Conservation (phyloP, 2,329 filamentous ascomycete genomes). For the Purpureocillium takamizusanense region DNA sequence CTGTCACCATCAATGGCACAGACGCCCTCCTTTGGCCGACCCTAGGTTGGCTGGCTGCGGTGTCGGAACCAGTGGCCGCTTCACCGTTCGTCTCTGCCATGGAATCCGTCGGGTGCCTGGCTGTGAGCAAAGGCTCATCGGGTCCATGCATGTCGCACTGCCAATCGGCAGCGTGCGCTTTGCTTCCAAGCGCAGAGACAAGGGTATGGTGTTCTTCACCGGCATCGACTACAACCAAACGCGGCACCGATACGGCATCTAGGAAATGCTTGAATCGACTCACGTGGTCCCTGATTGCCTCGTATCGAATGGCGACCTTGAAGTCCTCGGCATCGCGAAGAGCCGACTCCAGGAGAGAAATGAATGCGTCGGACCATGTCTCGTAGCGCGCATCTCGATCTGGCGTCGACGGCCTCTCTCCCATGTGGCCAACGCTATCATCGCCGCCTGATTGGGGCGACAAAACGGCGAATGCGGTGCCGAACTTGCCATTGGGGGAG, state of each 20-base stretch:
- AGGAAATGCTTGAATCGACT: slow-evolving; percentile 37
- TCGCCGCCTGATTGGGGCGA: background rate
- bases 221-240: slow-evolving; percentile 46
- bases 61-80: too few species aligned
- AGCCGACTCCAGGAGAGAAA: slow-evolving; percentile 44
- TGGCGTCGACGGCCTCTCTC: background rate
- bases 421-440: background rate
- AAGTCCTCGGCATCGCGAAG: slow-evolving; percentile 53
- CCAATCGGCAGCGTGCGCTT: too few species aligned
- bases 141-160: too few species aligned
- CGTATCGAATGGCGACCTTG: slow-evolving; percentile 48
- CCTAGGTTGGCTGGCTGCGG: background rate
- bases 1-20: slow-evolving; percentile 1
- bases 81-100: too few species aligned
- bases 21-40: background rate
- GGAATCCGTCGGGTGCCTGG: too few species aligned
- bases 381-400: slow-evolving; percentile 11
- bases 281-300: slow-evolving; percentile 43
- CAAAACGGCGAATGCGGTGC: slow-evolving; percentile 20
- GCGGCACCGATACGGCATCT: slow-evolving; percentile 40
- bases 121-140: too few species aligned
- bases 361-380: slow-evolving; percentile 49
- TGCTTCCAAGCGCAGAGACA: slow-evolving; percentile 15
- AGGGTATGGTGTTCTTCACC: slow-evolving; percentile 41
- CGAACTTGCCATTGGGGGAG: slow-evolving; percentile 40